These are phyloP conservation scores for Boeremia exigua DNA, from an alignment of 2,329 filamentous ascomycete species.

Conservation along the genomic window DNA sequence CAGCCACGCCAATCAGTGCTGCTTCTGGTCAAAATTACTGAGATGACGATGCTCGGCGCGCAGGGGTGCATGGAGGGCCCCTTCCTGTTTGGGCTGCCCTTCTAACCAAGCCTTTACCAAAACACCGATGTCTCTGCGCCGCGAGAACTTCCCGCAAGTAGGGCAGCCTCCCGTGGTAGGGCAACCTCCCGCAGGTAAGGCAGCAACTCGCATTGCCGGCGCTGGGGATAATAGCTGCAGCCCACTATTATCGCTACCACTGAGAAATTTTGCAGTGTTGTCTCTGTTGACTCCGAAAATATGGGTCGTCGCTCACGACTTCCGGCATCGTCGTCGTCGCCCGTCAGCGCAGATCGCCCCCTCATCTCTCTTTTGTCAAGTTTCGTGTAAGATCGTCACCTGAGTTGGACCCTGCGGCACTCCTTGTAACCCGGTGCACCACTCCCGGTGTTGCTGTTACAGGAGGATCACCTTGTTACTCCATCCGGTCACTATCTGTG, in stretches of 20 bases:
- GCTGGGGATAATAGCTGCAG: background rate
- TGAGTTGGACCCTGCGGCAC: slow-evolving; percentile 34
- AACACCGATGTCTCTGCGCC: background rate
- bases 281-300: slow-evolving; percentile 12
- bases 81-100: slow-evolving; percentile 4
- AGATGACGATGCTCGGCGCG: slow-evolving; percentile 5
- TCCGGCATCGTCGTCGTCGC: slow-evolving; percentile 20
- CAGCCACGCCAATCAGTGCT: slow-evolving; percentile 3
- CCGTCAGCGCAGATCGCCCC: slow-evolving; percentile 31
- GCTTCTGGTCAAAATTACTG: background rate
- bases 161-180: background rate
- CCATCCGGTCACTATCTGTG: slow-evolving; percentile 3
- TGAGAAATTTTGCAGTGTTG: slow-evolving; percentile 4
- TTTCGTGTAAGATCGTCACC: slow-evolving; percentile 34
- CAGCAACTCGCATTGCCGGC: background rate
- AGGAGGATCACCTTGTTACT: slow-evolving; percentile 9
- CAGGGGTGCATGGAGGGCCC: background rate
- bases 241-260: slow-evolving; percentile 3
- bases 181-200: background rate
- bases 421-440: slow-evolving; percentile 19
- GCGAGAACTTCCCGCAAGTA: background rate
- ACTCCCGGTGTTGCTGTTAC: slow-evolving; percentile 9
- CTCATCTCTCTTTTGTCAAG: slow-evolving; percentile 22
- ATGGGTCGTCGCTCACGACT: slow-evolving; percentile 24
- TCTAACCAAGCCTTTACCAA: slow-evolving; percentile 1